Conservation (phyloP, 345 rosid species). For the Gossypium longicalyx region DNA sequence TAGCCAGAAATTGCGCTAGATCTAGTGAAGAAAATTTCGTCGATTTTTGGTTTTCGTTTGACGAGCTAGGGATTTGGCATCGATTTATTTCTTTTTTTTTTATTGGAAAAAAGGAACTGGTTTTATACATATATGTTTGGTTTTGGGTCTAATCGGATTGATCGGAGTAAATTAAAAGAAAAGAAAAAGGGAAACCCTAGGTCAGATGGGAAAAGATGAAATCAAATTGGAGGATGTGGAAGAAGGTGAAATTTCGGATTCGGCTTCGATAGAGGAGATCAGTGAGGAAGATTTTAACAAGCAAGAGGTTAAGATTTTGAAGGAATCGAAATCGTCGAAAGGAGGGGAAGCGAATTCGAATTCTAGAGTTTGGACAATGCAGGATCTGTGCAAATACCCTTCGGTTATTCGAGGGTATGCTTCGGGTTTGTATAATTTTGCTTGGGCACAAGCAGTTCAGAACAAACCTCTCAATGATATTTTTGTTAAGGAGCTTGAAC, state of each 20-base stretch:
- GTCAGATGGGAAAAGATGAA: slow-evolving; percentile 41
- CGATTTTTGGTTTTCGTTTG: background rate
- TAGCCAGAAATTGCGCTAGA: background rate
- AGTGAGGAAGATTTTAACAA: slow-evolving; percentile 55
- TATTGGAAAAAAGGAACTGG: background rate
- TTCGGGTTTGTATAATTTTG: slow-evolving; percentile 65
- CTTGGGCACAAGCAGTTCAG: slow-evolving; percentile 98
- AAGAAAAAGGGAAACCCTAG: slow-evolving; percentile 25
- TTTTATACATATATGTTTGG: slow-evolving; percentile 15
- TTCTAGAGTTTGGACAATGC: slow-evolving; percentile 85
- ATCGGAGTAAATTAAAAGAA: slow-evolving; percentile 10
- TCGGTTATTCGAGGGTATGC: slow-evolving; percentile 44
- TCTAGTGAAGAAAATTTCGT: background rate
- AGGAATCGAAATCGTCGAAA: slow-evolving; percentile 27
- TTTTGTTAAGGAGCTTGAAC: slow-evolving; percentile 47
- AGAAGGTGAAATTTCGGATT: slow-evolving; percentile 86
- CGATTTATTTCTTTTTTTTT: background rate
- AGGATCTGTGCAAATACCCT: slow-evolving; percentile 61
- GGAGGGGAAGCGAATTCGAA: slow-evolving; percentile 24
- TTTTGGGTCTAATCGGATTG: slow-evolving; percentile 27
- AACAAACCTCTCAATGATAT: slow-evolving; percentile 65
- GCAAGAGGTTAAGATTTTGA: slow-evolving; percentile 31
- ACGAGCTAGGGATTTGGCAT: background rate
- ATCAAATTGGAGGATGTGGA: slow-evolving; percentile 52
- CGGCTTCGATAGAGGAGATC: slow-evolving; percentile 67